A percentile compares a stretch with the other conserved stretches of the same genome.
These are phyloP conservation scores for Tuber microsphaerosporum DNA, from an alignment of 495 filamentous ascomycete species.

Conservation along the genomic window DNA sequence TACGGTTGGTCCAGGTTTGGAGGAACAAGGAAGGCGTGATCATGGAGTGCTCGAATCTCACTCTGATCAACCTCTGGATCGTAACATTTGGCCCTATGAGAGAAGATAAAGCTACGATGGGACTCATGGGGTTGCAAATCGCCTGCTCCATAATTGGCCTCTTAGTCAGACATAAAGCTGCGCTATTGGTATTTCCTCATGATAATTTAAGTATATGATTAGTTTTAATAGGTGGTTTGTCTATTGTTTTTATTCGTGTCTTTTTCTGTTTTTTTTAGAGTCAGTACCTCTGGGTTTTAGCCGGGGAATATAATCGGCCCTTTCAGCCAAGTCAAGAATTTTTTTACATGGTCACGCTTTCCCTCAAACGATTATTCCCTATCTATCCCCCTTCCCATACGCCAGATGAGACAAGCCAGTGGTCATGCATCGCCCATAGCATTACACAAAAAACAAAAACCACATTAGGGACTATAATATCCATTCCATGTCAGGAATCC, in stretches of 20 bases:
- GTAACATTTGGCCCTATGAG: slow-evolving; percentile 90
- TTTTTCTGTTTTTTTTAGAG: neutral
- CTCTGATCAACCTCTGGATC: slow-evolving; percentile 88
- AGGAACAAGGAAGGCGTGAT: slow-evolving; percentile 60
- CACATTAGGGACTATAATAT: neutral
- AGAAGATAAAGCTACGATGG: slow-evolving; percentile 72
- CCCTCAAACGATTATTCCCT: neutral
- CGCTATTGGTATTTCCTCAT: slow-evolving; percentile 71
- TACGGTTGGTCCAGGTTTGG: slow-evolving; percentile 56
- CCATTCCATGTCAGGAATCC: neutral
- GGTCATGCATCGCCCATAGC: neutral
- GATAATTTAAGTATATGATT: slow-evolving; percentile 57
- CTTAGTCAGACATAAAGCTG: slow-evolving; percentile 75
- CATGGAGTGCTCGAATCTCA: slow-evolving; percentile 79
- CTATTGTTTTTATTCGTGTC: neutral
- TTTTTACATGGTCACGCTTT: neutral
- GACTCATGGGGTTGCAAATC: slow-evolving; percentile 67
- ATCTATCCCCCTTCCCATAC: neutral
- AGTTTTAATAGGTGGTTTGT: slow-evolving; percentile 12
- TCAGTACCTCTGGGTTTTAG: neutral
- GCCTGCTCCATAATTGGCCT: slow-evolving; percentile 70
- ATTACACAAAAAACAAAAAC: neutral
- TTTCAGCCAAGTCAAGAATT: neutral
- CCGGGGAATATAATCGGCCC: neutral
- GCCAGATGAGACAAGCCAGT: neutral